Evolutionary conservation across 805 yeast species (phyloP).

Genomic region (Scheffersomyces stipitis): DNA sequence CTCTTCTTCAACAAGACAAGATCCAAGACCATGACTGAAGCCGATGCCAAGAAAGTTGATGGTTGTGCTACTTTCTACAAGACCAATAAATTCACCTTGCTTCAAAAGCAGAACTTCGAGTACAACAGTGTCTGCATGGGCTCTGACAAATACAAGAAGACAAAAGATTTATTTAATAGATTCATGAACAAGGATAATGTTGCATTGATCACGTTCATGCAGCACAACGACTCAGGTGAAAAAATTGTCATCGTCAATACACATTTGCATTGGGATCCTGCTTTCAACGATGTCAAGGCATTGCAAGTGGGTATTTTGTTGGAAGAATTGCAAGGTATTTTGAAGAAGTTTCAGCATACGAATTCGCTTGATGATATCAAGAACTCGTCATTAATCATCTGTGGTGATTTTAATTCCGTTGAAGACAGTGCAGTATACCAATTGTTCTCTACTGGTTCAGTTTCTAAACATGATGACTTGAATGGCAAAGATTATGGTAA

Average conservation of each 20-base stretch:
- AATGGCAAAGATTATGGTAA: conserved; percentile 87
- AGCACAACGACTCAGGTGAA: conserved; percentile 71
- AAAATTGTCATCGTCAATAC: conserved; percentile 78
- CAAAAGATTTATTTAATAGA: conserved; percentile 92
- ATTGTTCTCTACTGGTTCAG: conserved; percentile 77
- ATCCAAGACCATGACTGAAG: conserved; percentile 82
- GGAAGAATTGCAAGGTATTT: conserved; percentile 76
- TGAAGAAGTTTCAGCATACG: conserved; percentile 49
- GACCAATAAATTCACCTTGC: conserved; percentile 62
- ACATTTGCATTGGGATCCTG: conserved; percentile 98
- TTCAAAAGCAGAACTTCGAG: conserved; percentile 75
- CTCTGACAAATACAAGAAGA: conserved; percentile 83
- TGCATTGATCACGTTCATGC: conserved; percentile 74
- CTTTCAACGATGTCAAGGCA: conserved; percentile 91
- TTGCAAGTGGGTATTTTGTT: conserved; percentile 90
- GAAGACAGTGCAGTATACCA: conserved; percentile 89
- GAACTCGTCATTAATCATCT: conserved; percentile 73
- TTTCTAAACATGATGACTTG: conserved; percentile 76
- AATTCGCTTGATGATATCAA: conserved; percentile 50
- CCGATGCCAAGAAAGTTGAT: conserved; percentile 86
- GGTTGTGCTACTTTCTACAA: conserved; percentile 97
- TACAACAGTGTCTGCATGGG: conserved; percentile 79
- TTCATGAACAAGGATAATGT: conserved; percentile 95
- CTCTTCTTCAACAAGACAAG: conserved; percentile 85
- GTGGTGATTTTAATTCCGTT: conserved; percentile 96